Percentiles rank a stretch among this genome's conserved stretches.
Evolutionary conservation across 2,329 filamentous ascomycete genomes (phyloP).

Genomic region (Diplodia corticola): DNA sequence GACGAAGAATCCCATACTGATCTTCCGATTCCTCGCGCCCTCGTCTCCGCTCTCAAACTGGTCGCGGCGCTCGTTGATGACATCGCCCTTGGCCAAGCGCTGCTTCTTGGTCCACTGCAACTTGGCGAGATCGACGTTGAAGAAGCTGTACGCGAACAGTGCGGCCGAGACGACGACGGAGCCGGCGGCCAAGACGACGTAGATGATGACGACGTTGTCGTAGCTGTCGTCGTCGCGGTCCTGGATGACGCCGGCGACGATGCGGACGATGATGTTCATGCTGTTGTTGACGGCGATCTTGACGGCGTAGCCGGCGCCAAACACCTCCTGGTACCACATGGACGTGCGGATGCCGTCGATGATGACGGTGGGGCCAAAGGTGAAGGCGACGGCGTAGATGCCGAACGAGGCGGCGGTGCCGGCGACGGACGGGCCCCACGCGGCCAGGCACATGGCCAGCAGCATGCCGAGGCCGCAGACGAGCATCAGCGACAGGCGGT

Average conservation of each 20-base stretch:
- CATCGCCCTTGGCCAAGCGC: slow-evolving; percentile 48
- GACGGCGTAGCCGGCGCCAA: slow-evolving; percentile 60
- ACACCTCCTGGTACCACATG: slow-evolving; percentile 61
- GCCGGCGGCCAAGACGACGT: slow-evolving; percentile 54
- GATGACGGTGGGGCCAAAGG: slow-evolving; percentile 59
- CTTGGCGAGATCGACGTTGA: slow-evolving; percentile 47
- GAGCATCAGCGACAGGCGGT: slow-evolving; percentile 50
- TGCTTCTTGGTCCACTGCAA: slow-evolving; percentile 62
- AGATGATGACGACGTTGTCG: slow-evolving; percentile 56
- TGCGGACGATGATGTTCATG: slow-evolving; percentile 62
- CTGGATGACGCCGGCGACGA: slow-evolving; percentile 60
- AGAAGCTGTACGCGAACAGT: slow-evolving; percentile 44
- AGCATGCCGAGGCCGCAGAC: slow-evolving; percentile 55
- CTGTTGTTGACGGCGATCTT: slow-evolving; percentile 65
- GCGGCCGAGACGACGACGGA: slow-evolving; percentile 49
- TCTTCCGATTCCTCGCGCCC: slow-evolving; percentile 40
- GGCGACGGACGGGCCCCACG: slow-evolving; percentile 50
- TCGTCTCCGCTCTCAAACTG: slow-evolving; percentile 41
- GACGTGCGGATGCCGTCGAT: slow-evolving; percentile 62
- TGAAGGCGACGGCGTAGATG: slow-evolving; percentile 58
- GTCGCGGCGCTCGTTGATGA: slow-evolving; percentile 47
- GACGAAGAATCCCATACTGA: slow-evolving; percentile 47
- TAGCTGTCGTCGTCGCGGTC: slow-evolving; percentile 60
- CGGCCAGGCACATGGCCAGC: slow-evolving; percentile 55
- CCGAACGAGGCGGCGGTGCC: slow-evolving; percentile 62